phyloP scores from a whole-genome alignment of 164 flowering plant genomes.

The Chimonanthus praecox region DNA sequence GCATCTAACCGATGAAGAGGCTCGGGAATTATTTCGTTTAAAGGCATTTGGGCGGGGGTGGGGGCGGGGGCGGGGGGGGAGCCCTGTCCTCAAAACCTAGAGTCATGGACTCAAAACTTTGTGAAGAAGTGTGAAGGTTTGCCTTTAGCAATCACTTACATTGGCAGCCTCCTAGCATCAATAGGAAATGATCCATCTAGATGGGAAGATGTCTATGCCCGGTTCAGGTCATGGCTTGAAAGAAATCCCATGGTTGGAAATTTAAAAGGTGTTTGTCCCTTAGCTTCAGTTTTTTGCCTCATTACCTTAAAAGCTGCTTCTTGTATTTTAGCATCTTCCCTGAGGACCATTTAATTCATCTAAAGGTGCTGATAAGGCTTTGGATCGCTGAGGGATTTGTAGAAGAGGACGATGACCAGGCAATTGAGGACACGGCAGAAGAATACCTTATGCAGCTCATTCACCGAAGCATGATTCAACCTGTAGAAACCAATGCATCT shows the following conservation, averaged over 20 bases:
- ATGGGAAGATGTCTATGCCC: slow-evolving; percentile 8
- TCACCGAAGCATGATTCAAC: slow-evolving; percentile 11
- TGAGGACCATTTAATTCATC: slow-evolving; percentile 9
- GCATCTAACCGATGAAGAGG: not conserved
- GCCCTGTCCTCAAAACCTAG: not conserved
- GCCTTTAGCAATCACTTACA: slow-evolving; percentile 18
- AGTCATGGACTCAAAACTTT: not conserved
- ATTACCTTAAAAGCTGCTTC: slow-evolving; percentile 19
- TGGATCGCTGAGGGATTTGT: slow-evolving; percentile 28
- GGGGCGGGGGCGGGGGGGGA: not conserved
- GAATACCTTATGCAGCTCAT: slow-evolving; percentile 10
- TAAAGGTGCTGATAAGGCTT: slow-evolving; percentile 11
- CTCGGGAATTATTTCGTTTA: slow-evolving; percentile 6
- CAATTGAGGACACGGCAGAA: slow-evolving; percentile 4
- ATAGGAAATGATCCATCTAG: not conserved
- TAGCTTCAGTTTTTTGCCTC: slow-evolving; percentile 13
- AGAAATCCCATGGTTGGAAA: not conserved
- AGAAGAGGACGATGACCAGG: not conserved
- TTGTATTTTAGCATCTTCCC: slow-evolving; percentile 17
- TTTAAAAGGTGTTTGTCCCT: not conserved
- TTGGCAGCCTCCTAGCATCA: slow-evolving; percentile 14
- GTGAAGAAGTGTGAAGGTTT: slow-evolving; percentile 20
- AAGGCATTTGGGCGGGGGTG: slow-evolving; percentile 1
- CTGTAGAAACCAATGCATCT: not conserved
- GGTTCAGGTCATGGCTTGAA: slow-evolving; percentile 13